Evolutionary conservation across 2,329 filamentous ascomycete genomes (phyloP), one percentile per base, ranked within the genome.

Genomic region (Elsinoe necatrix): DNA sequence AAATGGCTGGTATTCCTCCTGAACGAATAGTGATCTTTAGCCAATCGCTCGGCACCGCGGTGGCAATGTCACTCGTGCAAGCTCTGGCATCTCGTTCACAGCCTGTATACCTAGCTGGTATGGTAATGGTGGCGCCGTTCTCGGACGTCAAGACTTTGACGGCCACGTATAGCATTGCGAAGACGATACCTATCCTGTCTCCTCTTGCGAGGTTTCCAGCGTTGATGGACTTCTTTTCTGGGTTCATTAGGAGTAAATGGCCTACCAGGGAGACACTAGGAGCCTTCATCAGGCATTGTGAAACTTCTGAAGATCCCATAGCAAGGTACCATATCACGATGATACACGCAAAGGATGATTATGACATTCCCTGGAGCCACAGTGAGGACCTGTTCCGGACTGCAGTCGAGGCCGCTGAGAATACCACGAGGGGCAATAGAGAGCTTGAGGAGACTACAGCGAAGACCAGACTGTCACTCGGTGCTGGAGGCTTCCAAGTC

Each of bases 41-140:
- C 0, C 81, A 85, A 61, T 82, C 78, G 0, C 69, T 85, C 29
- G 81, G 82, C 3, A 81, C 81, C 1, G 80, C 75, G 0, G 76
- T 80, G 7, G 71, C 69, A 27, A 61, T 75, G 9, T 73, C 74
- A 5, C 66, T 80, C 1, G 69, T 72, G 1, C 68, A 75, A 31
- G 70, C 75, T 45, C 72, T 74, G 45, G 73, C 73, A 0, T 55
- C 67, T 1, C 72, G 74, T 57, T 66, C 68, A 0, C 66, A 69
- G 1, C 75, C 79, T 0, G 64, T 73, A 0, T 63, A 77, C 0
- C 81, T 84, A 60, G 72, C 77, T 1, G 81, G 81, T 1, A 73
- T 74, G 2, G 73, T 84, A 1, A 67, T 84, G 2, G 74, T 80
- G 2, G 81, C 80, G 0, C 75, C 80, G 0, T 83, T 85, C 59